Evolutionary conservation across 208 protist genomes (phyloP).

Genomic region (Porcisia hertigi): DNA sequence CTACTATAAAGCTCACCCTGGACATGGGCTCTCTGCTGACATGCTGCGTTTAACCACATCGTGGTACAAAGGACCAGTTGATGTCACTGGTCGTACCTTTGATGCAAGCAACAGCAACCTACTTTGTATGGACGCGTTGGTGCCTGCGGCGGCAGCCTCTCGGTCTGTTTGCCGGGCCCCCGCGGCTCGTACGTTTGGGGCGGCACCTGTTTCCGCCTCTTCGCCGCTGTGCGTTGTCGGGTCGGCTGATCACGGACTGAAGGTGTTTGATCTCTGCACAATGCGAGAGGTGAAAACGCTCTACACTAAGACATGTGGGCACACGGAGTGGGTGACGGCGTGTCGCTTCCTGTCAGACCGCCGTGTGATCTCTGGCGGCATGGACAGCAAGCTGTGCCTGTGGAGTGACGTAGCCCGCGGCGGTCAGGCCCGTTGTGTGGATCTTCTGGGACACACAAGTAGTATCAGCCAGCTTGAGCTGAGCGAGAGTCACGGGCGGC

Average conservation of each 20-base stretch:
- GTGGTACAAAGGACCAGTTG: constrained; percentile 53
- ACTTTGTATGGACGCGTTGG: constrained; percentile 87
- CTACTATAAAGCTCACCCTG: constrained; percentile 5
- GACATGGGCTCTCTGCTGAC: not conserved
- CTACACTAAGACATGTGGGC: constrained; percentile 76
- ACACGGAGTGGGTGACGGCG: constrained; percentile 90
- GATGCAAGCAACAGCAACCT: constrained; percentile 84
- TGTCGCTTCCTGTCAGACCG: constrained; percentile 72
- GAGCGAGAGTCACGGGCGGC: constrained; percentile 28
- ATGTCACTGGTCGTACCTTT: constrained; percentile 56
- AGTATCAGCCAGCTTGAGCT: constrained; percentile 86
- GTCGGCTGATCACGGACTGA: constrained; percentile 85
- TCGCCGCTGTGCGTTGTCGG: constrained; percentile 67
- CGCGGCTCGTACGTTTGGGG: not conserved
- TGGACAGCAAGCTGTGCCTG: constrained; percentile 92
- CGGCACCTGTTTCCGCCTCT: not conserved
- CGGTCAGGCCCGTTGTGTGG: constrained; percentile 61
- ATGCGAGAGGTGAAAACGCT: constrained; percentile 61
- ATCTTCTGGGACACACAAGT: constrained; percentile 79
- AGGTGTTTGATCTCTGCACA: constrained; percentile 73
- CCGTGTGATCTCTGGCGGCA: constrained; percentile 81
- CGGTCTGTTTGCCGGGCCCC: not conserved
- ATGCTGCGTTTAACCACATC: constrained; percentile 26
- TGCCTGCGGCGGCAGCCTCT: not conserved
- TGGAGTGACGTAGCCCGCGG: constrained; percentile 53